A percentile compares a stretch with the other conserved stretches of the same genome.
Conservation (phyloP, 192 early-diverging fungal genomes). For the Paraglomus occultum region DNA sequence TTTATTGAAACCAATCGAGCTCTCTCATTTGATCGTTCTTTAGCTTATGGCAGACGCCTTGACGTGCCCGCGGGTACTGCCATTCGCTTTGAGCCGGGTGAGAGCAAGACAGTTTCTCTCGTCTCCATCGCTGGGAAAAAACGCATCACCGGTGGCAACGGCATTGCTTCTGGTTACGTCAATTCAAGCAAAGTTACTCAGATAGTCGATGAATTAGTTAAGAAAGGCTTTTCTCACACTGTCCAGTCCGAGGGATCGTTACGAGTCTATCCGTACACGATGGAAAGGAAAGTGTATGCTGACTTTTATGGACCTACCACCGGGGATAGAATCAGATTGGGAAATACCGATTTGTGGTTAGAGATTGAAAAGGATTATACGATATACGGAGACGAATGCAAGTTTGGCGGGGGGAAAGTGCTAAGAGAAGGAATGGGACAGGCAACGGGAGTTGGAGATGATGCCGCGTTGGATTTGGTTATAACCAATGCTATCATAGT, state of each 20-base stretch:
- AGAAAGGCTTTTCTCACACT: constrained; percentile 61
- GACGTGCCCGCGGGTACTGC: constrained; percentile 95
- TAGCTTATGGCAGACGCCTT: constrained; percentile 83
- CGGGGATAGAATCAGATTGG: constrained; percentile 86
- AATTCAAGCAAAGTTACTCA: constrained; percentile 45
- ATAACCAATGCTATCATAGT: constrained; percentile 93
- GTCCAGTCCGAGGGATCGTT: constrained; percentile 51
- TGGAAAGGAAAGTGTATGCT: constrained; percentile 81
- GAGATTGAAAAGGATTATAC: constrained; percentile 91
- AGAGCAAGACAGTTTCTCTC: constrained; percentile 79
- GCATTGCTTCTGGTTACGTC: constrained; percentile 72
- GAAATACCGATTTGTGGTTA: constrained; percentile 79
- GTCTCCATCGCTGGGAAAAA: constrained; percentile 81
- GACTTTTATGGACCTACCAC: constrained; percentile 92
- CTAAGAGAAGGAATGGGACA: constrained; percentile 97
- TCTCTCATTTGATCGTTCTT: constrained; percentile 78
- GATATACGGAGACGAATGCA: constrained; percentile 91
- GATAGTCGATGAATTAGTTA: constrained; percentile 51
- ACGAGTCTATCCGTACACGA: constrained; percentile 53
- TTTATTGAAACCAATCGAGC: constrained; percentile 88
- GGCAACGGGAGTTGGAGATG: constrained; percentile 57
- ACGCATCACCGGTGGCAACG: constrained; percentile 84
- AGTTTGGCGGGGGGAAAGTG: constrained; percentile 96
- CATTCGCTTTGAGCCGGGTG: constrained; percentile 95
- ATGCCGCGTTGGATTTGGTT: constrained; percentile 85